Evolutionary conservation across 176 grass and related monocot species (phyloP).

Genomic region (Oryza officinalis): DNA sequence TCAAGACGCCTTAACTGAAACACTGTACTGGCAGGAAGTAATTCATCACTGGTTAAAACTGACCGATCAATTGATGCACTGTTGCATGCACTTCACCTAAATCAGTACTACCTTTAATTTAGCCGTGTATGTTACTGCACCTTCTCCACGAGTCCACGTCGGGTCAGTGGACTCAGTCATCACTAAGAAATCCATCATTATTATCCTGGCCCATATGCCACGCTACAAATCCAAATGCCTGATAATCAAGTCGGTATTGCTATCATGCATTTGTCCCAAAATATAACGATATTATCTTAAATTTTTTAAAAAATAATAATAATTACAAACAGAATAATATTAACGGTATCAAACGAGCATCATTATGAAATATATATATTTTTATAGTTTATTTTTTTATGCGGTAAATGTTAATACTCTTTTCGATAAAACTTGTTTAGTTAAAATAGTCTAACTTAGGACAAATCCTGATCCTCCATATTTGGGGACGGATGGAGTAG

Average conservation of each 20-base stretch:
- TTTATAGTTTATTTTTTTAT: too few relatives aligned
- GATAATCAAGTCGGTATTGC: not conserved
- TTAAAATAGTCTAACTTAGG: too few relatives aligned
- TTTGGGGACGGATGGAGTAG: not conserved
- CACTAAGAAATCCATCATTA: not conserved
- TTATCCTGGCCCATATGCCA: not conserved
- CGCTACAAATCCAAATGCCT: not conserved
- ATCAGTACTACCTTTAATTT: slow-evolving; percentile 2
- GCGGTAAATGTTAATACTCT: too few relatives aligned
- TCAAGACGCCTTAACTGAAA: slow-evolving; percentile 6
- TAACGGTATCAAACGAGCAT: too few relatives aligned
- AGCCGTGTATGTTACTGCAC: not conserved
- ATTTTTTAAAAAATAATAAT: too few relatives aligned
- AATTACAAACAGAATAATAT: too few relatives aligned
- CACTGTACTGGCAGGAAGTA: not conserved
- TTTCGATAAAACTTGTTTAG: too few relatives aligned
- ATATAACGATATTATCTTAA: too few relatives aligned
- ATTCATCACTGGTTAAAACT: not conserved
- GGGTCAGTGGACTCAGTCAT: slow-evolving; percentile 10
- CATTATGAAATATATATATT: too few relatives aligned
- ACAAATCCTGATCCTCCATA: too few relatives aligned
- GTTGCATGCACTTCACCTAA: not conserved
- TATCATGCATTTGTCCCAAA: not conserved
- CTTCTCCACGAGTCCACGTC: not conserved
- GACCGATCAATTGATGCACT: not conserved